Evolutionary conservation across 495 filamentous ascomycete genomes (phyloP), one percentile per base, ranked within the genome.

Genomic region (Apiosordaria backusii): DNA sequence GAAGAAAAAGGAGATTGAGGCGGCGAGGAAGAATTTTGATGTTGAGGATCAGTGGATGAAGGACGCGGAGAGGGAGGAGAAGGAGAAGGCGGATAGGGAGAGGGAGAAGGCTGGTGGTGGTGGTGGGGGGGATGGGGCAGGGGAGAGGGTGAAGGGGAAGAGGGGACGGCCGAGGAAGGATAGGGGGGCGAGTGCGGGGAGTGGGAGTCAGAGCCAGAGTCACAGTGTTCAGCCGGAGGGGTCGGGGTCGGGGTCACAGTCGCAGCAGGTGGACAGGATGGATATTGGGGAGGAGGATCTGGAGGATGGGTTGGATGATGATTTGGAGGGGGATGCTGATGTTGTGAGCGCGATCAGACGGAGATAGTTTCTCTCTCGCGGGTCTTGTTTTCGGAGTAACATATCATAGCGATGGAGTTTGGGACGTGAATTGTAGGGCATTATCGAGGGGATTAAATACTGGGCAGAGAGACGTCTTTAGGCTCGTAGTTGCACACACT

Each of bases 1-100:
- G 68, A 92, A 90, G 84, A 89, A 93, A 66, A 87, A 88, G 72
- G 85, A 88, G 63, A 84, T 97, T 55, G 92, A 92, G 73, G 83
- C 87, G 67, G 86, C 89, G n/a, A 80, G 91, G 16, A 90, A 89
- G 75, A 83, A 84, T 16, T 87, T 94, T 63, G 74, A 74, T 29
- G 76, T 81, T 23, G 80, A 83, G 57, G 78, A 78, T 19, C 74
- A 76, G 64, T 59, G 82, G 3, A 75, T 76, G 62, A 77, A 77
- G 71, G 76, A 80, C 50, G 74, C 77, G 2, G 71, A 76, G 13
- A 74, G 74, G 64, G 79, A 80, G 73, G 77, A 80, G 65, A 80
- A 76, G 69, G 70, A 71, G 57, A 64, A 60, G 4, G 80, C 75
- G 68, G 70, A 71, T 54, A 63, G 60, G 4, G 65, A 64, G 58